These are phyloP conservation scores for Nakazawaea molendinolei DNA, from an alignment of 805 yeast species.

Conservation along the genomic window DNA sequence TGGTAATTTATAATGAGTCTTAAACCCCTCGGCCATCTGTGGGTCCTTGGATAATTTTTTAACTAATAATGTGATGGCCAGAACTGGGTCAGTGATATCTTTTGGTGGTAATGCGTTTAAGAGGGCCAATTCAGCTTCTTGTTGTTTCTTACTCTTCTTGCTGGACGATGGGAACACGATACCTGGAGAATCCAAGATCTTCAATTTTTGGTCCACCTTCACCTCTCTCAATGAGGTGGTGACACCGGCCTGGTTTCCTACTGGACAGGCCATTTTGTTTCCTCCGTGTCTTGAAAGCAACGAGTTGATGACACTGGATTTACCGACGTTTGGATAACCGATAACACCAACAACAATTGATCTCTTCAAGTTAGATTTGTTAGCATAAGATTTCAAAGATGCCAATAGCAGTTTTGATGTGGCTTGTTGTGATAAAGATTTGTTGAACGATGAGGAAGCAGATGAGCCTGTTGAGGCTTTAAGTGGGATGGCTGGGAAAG, in stretches of 20 bases:
- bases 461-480: conserved; percentile 75
- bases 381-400: conserved; percentile 80
- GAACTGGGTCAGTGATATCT: conserved; percentile 74
- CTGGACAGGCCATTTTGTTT: conserved; percentile 77
- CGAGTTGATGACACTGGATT: conserved; percentile 89
- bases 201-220: conserved; percentile 83
- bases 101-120: conserved; percentile 88
- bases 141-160: conserved; percentile 50
- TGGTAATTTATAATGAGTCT: conserved; percentile 70
- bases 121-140: conserved; percentile 83
- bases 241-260: conserved; percentile 96
- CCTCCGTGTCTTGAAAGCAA: conserved; percentile 76
- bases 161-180: conserved; percentile 77
- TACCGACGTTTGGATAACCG: conserved; percentile 97
- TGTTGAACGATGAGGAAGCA: conserved; percentile 55
- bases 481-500: conserved; percentile 90
- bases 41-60: conserved; percentile 68
- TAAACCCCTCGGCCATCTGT: conserved; percentile 73
- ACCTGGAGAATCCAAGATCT: conserved; percentile 93
- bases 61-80: conserved; percentile 71
- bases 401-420: conserved; percentile 73
- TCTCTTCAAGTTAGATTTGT: conserved; percentile 78
- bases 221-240: conserved; percentile 89
- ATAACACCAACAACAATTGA: conserved; percentile 91
- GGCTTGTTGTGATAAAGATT: conserved; percentile 59